These are phyloP conservation scores for Heliocybe sulcata DNA, from an alignment of 1,284 basidiomycete species.

Conservation along the genomic window DNA sequence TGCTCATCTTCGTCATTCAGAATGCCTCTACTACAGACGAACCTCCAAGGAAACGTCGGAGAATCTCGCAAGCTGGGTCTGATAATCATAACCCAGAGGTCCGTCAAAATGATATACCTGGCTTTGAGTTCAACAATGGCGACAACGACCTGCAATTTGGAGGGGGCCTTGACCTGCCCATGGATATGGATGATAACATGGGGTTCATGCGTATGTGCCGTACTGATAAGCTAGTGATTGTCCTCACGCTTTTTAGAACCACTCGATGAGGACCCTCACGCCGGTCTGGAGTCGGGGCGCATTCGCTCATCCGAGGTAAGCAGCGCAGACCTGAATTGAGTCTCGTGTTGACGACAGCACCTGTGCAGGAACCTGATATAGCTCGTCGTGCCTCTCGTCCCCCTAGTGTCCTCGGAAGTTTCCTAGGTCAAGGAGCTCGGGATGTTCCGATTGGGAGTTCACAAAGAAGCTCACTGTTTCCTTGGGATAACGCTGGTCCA, in stretches of 20 bases:
- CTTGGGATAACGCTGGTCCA: slow-evolving; percentile 73
- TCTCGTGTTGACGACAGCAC: slow-evolving; percentile 8
- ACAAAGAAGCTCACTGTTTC: slow-evolving; percentile 65
- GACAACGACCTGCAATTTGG: slow-evolving; percentile 6
- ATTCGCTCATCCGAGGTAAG: slow-evolving; percentile 64
- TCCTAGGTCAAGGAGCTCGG: slow-evolving; percentile 31
- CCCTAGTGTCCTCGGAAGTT: slow-evolving; percentile 37
- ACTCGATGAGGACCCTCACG: background rate
- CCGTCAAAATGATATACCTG: background rate
- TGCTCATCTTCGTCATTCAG: background rate
- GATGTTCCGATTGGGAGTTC: slow-evolving; percentile 37
- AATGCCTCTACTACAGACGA: slow-evolving; percentile 18
- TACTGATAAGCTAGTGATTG: background rate
- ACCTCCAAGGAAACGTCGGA: slow-evolving; percentile 32
- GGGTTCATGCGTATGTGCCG: slow-evolving; percentile 10
- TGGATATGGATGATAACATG: slow-evolving; percentile 16
- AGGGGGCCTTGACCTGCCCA: slow-evolving; percentile 5
- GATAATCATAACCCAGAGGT: slow-evolving; percentile 1
- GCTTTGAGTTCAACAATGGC: background rate
- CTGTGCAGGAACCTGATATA: slow-evolving; percentile 67
- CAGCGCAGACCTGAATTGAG: background rate
- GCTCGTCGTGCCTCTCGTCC: slow-evolving; percentile 53
- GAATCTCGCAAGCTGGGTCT: slow-evolving; percentile 14
- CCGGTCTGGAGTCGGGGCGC: slow-evolving; percentile 13
- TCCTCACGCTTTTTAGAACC: background rate